Evolutionary conservation across 345 rosid species (phyloP), one percentile per base, ranked within the genome.

Genomic region (Salix suchowensis): DNA sequence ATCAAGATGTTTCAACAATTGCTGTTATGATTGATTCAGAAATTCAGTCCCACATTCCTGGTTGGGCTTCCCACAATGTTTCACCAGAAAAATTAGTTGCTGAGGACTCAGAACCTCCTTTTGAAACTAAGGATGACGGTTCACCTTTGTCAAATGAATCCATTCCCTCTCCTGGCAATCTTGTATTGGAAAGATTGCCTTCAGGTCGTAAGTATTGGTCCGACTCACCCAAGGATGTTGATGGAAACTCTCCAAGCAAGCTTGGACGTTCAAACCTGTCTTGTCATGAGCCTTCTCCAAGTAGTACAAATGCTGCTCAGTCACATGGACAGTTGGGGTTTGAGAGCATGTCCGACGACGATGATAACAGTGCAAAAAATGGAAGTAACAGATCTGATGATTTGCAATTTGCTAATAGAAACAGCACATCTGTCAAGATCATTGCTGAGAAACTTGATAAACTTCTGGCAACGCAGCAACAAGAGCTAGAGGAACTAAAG

Each of bases 151-250:
- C 55, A 60, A 73, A 40, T 70, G 83, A 78, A n/a, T 64, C 74
- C n/a, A 23, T 75, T 66, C 81, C 80, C 74, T 75, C 89, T 77
- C 80, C 86, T 5, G 84, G 78, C 19, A 46, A 79, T 64, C 86
- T 89, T 55, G 83, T 79, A 70, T 55, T 93, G 79, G 99, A 96
- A 74, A 91, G 86, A 80, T 82, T 94, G 77, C 88, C 97, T 36
- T 96, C 99, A 23, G 98, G 99, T 65, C 86, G 89, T 67, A 93
- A 82, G 78, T 93, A 89, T 75, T 96, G 99, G 99, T 90, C 89
- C 3, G 87, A 92, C 82, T 88, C 97, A 39, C 87, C 87, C 26
- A 93, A 87, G 85, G 81, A 74, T 5, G 67, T 6, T 23, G 81
- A 80, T 79, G 87, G 83, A 75, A 82, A 71, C 77, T 82, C 90